Evolutionary conservation across 169 alveolate genomes (phyloP).

Genomic region (Eimeria falciformis): DNA sequence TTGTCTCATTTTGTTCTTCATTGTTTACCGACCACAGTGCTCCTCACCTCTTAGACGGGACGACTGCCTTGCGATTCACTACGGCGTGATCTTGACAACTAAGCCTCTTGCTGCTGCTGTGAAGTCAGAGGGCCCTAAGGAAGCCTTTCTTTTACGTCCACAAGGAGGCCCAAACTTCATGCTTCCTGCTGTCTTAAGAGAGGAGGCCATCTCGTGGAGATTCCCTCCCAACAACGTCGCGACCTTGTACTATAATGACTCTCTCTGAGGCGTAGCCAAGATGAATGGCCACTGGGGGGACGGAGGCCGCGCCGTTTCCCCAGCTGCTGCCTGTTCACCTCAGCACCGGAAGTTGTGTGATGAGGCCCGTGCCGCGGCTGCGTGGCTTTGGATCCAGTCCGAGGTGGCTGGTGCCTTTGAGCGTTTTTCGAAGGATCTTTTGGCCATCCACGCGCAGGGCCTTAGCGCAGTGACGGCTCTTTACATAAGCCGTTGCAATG

Average conservation of each 20-base stretch:
- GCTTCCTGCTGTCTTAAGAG: no score
- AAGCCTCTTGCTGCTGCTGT: no score
- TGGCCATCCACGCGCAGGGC: constrained; percentile 33
- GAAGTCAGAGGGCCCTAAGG: no score
- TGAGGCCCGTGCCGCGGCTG: constrained; percentile 66
- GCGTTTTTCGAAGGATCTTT: constrained; percentile 49
- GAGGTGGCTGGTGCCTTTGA: constrained; percentile 60
- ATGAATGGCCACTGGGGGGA: constrained; percentile 72
- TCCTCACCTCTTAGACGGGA: not conserved
- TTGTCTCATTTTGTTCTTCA: not conserved
- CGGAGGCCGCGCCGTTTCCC: constrained; percentile 41
- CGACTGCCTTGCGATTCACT: no score
- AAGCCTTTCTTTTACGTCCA: no score
- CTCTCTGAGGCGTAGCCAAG: not conserved
- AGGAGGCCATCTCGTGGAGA: no score
- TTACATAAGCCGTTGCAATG: not conserved
- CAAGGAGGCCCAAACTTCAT: no score
- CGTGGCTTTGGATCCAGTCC: constrained; percentile 68
- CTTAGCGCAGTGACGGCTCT: constrained; percentile 50
- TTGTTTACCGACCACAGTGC: constrained; percentile 34
- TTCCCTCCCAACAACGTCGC: no score
- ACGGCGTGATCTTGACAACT: no score
- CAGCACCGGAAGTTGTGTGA: constrained; percentile 28
- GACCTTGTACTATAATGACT: not conserved
- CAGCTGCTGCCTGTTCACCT: not conserved